These are phyloP conservation scores for Trichoderma aggressivum DNA, from an alignment of 2,329 filamentous ascomycete genomes.

Conservation along the genomic window DNA sequence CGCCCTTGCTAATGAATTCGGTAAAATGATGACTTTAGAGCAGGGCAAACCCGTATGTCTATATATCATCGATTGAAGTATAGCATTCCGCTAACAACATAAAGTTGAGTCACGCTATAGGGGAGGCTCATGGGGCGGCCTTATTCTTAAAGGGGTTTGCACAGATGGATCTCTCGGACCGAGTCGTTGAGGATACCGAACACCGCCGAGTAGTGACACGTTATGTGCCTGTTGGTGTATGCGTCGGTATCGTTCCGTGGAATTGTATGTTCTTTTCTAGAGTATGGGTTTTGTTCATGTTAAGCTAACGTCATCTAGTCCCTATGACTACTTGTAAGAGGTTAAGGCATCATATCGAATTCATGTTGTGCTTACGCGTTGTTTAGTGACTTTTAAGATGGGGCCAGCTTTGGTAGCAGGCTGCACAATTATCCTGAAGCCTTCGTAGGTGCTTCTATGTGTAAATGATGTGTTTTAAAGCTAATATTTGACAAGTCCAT, in stretches of 20 bases:
- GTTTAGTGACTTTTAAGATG: slow-evolving; percentile 52
- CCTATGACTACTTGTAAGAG: not conserved
- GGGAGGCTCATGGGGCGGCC: not conserved
- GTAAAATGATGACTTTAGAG: not conserved
- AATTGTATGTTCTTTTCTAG: slow-evolving; percentile 39
- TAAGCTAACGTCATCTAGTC: not conserved
- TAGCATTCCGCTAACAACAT: not conserved
- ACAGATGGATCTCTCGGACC: slow-evolving; percentile 23
- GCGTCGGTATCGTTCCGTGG: slow-evolving; percentile 49
- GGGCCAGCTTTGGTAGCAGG: slow-evolving; percentile 55
- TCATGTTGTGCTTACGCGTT: not conserved
- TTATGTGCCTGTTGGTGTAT: slow-evolving; percentile 37
- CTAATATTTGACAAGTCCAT: slow-evolving; percentile 32
- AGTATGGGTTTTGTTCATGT: not conserved
- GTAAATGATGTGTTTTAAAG: not conserved
- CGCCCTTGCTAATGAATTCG: not conserved
- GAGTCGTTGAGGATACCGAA: slow-evolving; percentile 36
- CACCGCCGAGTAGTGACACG: slow-evolving; percentile 16
- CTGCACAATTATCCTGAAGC: slow-evolving; percentile 54
- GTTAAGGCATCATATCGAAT: not conserved
- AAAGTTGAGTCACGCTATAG: not conserved
- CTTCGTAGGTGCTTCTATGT: slow-evolving; percentile 33
- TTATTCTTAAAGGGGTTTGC: not conserved
- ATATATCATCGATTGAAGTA: too few species aligned
- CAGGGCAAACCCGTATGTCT: not conserved